Percentiles rank a stretch among this genome's conserved stretches.
These are phyloP conservation scores for Symbiotaphrina buchneri DNA, from an alignment of 495 filamentous ascomycete genomes.

Conservation along the genomic window DNA sequence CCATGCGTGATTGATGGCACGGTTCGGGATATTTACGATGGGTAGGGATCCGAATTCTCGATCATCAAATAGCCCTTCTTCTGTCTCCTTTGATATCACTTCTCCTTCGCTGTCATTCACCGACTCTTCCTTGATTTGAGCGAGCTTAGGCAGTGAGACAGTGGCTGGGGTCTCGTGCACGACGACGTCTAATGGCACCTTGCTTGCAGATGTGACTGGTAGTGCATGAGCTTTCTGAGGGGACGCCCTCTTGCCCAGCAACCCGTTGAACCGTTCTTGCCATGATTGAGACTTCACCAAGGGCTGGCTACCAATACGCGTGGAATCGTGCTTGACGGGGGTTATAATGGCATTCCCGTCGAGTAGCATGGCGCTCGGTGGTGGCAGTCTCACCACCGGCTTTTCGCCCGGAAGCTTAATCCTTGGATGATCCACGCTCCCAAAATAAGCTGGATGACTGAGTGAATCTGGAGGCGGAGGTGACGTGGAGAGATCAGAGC, in stretches of 20 bases:
- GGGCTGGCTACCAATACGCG: conserved; percentile 11
- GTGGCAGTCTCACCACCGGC: conserved; percentile 51
- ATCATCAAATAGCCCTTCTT: conserved; percentile 65
- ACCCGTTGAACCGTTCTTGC: conserved; percentile 54
- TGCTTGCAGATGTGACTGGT: conserved; percentile 33
- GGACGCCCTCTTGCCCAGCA: conserved; percentile 36
- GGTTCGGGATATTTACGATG: conserved; percentile 38
- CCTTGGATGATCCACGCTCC: conserved; percentile 35
- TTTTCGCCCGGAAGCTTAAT: conserved; percentile 44
- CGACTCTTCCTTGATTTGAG: conserved; percentile 7
- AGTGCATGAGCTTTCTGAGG: conserved; percentile 27
- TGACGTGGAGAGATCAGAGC: conserved; percentile 16
- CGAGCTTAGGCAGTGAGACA: conserved; percentile 27
- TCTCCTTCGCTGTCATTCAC: conserved; percentile 5
- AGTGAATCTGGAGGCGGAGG: conserved; percentile 54
- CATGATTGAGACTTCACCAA: conserved; percentile 22
- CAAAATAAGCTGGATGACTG: conserved; percentile 48
- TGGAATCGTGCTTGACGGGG: no score
- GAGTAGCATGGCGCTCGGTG: conserved; percentile 22
- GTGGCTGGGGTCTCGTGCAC: conserved; percentile 25
- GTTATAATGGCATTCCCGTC: no score
- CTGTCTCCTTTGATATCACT: conserved; percentile 33
- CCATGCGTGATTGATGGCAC: conserved; percentile 30
- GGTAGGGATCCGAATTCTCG: conserved; percentile 61
- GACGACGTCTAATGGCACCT: conserved; percentile 33